These are phyloP conservation scores for Excoecaria cochinchinensis DNA, from an alignment of 345 rosid species.

Conservation along the genomic window DNA sequence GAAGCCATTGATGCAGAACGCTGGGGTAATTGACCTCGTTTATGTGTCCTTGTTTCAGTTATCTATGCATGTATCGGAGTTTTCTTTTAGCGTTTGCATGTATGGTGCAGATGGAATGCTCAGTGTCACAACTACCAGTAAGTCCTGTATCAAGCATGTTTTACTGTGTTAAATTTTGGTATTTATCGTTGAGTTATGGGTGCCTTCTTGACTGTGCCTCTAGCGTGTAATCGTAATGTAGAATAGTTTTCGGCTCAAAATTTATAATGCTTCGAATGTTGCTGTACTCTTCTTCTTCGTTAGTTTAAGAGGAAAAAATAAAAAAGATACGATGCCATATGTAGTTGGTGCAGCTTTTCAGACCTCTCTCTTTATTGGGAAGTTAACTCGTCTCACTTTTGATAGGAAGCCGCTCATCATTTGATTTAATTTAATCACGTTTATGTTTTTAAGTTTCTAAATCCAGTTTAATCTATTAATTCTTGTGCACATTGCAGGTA, in stretches of 20 bases:
- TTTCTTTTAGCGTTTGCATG: background rate
- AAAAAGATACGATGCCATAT: background rate
- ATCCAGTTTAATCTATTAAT: background rate
- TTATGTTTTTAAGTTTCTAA: background rate
- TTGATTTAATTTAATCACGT: background rate
- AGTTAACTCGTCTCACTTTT: background rate
- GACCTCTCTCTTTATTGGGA: background rate
- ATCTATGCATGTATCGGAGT: background rate
- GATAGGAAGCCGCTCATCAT: background rate
- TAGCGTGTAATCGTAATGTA: background rate
- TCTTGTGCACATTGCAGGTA: constrained; percentile 41
- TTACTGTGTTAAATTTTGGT: background rate
- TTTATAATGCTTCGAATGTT: background rate
- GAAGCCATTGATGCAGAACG: constrained; percentile 35
- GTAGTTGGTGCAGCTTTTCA: background rate
- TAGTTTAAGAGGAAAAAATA: background rate
- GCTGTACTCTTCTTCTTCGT: background rate
- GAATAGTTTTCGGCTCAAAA: background rate
- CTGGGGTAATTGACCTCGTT: constrained; percentile 44
- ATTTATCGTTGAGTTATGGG: background rate
- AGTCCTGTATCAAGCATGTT: constrained; percentile 23
- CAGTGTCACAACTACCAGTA: constrained; percentile 71
- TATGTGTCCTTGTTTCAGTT: background rate
- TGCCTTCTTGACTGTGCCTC: background rate
- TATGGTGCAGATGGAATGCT: constrained; percentile 75